phyloP scores from a whole-genome alignment of 192 early-diverging fungal genomes.

The Coemansia sp. region DNA sequence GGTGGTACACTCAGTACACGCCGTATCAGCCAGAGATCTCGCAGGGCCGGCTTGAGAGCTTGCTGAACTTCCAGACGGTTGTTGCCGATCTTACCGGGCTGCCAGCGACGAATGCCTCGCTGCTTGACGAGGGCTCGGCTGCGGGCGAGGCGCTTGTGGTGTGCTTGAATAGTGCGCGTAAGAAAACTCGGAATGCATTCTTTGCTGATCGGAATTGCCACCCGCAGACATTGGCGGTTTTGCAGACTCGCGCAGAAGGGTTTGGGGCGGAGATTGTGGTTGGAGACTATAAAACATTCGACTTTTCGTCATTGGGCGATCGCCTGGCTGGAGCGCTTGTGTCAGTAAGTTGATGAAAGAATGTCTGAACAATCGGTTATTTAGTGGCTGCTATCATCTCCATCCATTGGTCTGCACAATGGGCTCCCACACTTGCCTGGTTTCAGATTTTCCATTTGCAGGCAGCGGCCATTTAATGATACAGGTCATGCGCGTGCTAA shows the following conservation, averaged over 20 bases:
- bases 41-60: constrained; percentile 95
- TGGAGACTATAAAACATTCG: constrained; percentile 74
- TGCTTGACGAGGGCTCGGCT: constrained; percentile 98
- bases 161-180: constrained; percentile 66
- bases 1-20: constrained; percentile 99
- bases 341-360: constrained; percentile 56
- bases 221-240: constrained; percentile 91
- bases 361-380: background rate
- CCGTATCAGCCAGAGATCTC: constrained; percentile 99
- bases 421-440: background rate
- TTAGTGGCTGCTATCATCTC: constrained; percentile 5
- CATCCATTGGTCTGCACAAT: background rate
- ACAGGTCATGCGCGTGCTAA: background rate
- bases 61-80: constrained; percentile 98
- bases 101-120: constrained; percentile 94
- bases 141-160: constrained; percentile 98
- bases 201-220: constrained; percentile 92
- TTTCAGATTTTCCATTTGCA: background rate
- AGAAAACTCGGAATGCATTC: constrained; percentile 82
- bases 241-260: constrained; percentile 91
- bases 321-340: constrained; percentile 87
- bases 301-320: constrained; percentile 71
- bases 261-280: constrained; percentile 91
- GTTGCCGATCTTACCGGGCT: constrained; percentile 94
- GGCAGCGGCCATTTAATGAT: background rate